Evolutionary conservation across 495 filamentous ascomycete genomes (phyloP), one percentile per base, ranked within the genome.

Genomic region (Talaromyces liani): DNA sequence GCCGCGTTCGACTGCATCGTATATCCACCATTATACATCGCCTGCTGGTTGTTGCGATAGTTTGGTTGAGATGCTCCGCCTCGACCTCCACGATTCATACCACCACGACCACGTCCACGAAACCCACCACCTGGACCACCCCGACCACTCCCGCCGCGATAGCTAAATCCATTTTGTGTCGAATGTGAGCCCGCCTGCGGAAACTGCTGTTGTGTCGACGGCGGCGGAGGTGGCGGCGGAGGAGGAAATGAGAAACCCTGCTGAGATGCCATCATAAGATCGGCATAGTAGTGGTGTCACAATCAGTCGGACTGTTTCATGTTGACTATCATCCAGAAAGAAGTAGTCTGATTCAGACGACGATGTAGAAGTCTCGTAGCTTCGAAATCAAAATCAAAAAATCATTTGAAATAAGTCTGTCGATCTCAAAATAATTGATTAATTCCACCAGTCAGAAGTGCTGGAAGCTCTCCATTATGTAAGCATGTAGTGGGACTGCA

Each of bases 191-290:
- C 41, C 22, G 41, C 27, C 29, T 51, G 60, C 20, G 41, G 60
- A 25, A 39, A 65, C 51, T 70, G 72, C 60, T 69, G 73, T 61
- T 65, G 70, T 49, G 68, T 53, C 18, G 60, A 59, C 24, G 75
- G 75, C 39, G 75, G 59, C 5, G 47, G 75, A 22, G 79, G 79
- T 18, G 79, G 79, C 22, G 80, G 80, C 24, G 80, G 80, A 16
- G 80, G 80, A 58, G 80, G 80, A 67, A 82, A 83, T 57, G 77
- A 79, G 67, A 83, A 83, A 22, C 74, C 74, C 67, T 79, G 75
- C 53, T 25, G 27, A 49, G 80, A 70, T 63, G 70, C 77, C 79
- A 82, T 82, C 55, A 61, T 71, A 65, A 64, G 66, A 65, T 62
- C 65, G 56, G 18, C 56, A 33, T 49, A 45, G n/a, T 33, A n/a